Evolutionary conservation across 2,329 filamentous ascomycete species (phyloP).

Genomic region (Penicillium sp.): DNA sequence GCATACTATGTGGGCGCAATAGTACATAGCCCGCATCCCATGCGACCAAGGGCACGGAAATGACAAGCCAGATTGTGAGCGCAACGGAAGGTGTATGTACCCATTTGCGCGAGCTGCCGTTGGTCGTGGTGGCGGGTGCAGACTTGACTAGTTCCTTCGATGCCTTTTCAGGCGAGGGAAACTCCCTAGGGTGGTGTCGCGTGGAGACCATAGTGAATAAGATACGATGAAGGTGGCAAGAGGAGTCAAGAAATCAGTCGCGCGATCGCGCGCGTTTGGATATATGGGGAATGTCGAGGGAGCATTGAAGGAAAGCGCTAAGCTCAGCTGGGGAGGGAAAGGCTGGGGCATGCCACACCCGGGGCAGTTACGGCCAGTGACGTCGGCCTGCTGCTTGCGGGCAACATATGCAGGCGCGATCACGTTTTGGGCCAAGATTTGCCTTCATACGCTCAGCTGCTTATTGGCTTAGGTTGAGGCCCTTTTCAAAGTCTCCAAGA

Average conservation of each 20-base stretch:
- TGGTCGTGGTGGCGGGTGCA: conserved; percentile 24
- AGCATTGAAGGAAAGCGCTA: background rate
- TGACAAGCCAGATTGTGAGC: conserved; percentile 66
- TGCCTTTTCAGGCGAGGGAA: conserved; percentile 37
- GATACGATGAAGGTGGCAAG: background rate
- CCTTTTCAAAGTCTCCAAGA: background rate
- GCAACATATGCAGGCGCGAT: background rate
- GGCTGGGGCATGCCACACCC: background rate
- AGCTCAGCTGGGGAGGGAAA: background rate
- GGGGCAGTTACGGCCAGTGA: conserved; percentile 13
- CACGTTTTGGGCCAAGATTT: conserved; percentile 13
- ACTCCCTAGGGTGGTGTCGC: conserved; percentile 53
- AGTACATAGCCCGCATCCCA: conserved; percentile 84
- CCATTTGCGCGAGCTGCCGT: conserved; percentile 39
- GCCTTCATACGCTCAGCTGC: background rate
- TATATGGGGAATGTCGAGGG: background rate
- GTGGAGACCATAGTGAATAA: conserved; percentile 53
- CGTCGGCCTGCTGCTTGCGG: conserved; percentile 18
- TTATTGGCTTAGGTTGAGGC: background rate
- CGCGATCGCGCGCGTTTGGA: background rate
- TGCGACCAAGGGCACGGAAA: conserved; percentile 73
- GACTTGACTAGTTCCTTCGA: conserved; percentile 25
- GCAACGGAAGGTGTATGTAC: conserved; percentile 60
- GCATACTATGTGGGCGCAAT: conserved; percentile 77
- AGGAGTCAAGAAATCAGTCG: background rate